Conservation (phyloP, 164 flowering plant species). For the Kingdonia uniflora region DNA sequence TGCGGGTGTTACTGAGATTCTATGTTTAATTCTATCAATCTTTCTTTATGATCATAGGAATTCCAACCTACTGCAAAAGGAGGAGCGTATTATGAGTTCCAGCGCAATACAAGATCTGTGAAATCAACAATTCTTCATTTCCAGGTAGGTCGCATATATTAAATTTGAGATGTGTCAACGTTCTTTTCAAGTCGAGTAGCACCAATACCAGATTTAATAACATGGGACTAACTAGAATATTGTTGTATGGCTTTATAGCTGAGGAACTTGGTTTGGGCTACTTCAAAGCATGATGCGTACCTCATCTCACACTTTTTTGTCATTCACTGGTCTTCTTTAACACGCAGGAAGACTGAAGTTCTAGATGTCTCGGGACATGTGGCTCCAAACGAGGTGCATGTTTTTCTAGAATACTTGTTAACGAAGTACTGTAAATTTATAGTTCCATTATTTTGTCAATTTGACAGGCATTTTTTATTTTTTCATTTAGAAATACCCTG, state of each 20-base stretch:
- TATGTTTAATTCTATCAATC: not conserved
- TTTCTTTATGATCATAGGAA: not conserved
- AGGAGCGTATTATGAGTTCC: conserved; percentile 3
- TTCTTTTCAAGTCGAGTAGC: too few species aligned
- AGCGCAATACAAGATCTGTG: conserved; percentile 7
- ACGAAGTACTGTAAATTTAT: too few species aligned
- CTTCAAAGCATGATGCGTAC: conserved; percentile 67
- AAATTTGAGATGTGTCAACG: too few species aligned
- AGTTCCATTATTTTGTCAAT: not conserved
- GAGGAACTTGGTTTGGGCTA: conserved; percentile 65
- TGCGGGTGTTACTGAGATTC: not conserved
- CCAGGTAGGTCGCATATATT: not conserved
- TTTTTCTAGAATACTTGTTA: conserved; percentile 1
- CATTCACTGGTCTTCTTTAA: conserved; percentile 55
- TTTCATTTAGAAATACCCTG: conserved; percentile 49
- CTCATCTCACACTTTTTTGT: conserved; percentile 46
- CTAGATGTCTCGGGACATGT: conserved; percentile 56
- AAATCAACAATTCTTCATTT: conserved; percentile 8
- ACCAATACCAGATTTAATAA: too few species aligned
- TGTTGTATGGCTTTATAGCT: conserved; percentile 30
- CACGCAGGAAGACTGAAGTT: conserved; percentile 36
- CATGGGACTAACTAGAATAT: conserved; percentile 3
- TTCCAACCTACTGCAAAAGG: conserved; percentile 5
- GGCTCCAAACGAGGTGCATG: conserved; percentile 50
- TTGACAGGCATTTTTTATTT: not conserved